Evolutionary conservation across 768 basidiomycete species (phyloP), one percentile per base, ranked within the genome.

Genomic region (Agaricus bisporus): DNA sequence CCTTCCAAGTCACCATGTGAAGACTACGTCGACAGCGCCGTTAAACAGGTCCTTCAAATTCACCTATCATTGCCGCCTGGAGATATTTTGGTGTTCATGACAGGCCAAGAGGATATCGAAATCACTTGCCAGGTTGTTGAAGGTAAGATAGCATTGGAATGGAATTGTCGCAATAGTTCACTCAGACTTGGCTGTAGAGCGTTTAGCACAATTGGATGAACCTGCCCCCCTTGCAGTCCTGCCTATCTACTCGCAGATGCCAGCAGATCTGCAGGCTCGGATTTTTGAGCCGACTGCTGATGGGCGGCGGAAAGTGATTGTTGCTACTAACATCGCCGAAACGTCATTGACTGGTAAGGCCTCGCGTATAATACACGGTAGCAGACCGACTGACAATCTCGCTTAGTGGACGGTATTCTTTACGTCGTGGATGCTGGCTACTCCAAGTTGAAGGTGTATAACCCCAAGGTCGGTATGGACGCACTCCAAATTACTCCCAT

Each of bases 221-320:
- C 90, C 93, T 10, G 74, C 89, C 0, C 82, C 87, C 2, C 72
- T 98, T 22, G 86, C 94, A 1, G 85, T 98, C n/a, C 74, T 99
- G 28, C 97, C 97, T 5, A 99, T 98, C 58, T 98, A 99, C 70
- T 98, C 97, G 3, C 95, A 98, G 66, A 98, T 98, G 97, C 97
- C 97, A 9, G 97, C 97, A 5, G 97, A 98, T 72, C 72, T 99
- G 36, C 97, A 99, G 66, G 95, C 97, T 20, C 95, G 93, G 68
- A 99, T 99, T 56, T 98, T 98, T 62, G 88, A 94, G 54, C 84
- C 95, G 7, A 98, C 97, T 0, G 74, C 81, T 20, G 97, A 99
- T 68, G 97, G 97, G 2, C 78, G 97, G 43, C 76, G 97, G 50
- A 99, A 99, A 70, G 93, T 95, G 51, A 94, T 99, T 58, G 95